Base-by-base conservation (phyloP, 2,329 filamentous ascomycete species). In the Colletotrichum tamarilloi region DNA sequence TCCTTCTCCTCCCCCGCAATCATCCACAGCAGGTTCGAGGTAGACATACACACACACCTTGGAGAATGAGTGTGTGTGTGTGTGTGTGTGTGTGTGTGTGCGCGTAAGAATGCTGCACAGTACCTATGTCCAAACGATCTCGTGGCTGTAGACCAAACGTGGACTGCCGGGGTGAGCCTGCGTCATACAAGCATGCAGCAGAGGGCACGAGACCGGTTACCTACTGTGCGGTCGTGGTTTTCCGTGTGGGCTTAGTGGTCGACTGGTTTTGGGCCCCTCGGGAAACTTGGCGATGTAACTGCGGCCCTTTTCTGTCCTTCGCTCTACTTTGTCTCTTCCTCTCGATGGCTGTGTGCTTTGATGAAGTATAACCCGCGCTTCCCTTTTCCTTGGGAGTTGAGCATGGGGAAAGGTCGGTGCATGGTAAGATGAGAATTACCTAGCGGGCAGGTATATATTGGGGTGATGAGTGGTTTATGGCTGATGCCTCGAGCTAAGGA, bases 181-280 rank as follows among this genome's bases (percentile, higher is more conserved):
- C 65, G 58, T 68, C 58, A 64, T 68, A 28, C 42, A n/a, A 32
- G 30, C 53, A 63, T 72, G 58, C 65, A 30, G 24, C 42, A 55
- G 26, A 16, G 24, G 30, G 69, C 69, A 72, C 65, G 69, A 68
- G 69, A 72, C 69, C 64, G 9, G 19, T 35, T 68, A 52, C 32
- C 11, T 12, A 12, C 19, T 5, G 19, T 49, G 19, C 19, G 32
- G 7, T 9, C 26, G 7, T 9, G 26, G 16, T 53, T 38, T 62
- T 46, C 49, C 3, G 26, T n/a, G 26, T 11, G 60, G n/a, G 38
- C 14, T 19, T 12, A 26, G 42, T 26, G 16, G 5, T 26, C 5
- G 0, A 38, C 16, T 42, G 38, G 59, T 11, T 24, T 4, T 16
- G 55, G 32, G 19, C 22, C 24, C 58, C 46, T 24, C 26, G 26